Evolutionary conservation across 139 green algal genomes (phyloP), one percentile per base, ranked within the genome.

Genomic region (Choricystis sp.): DNA sequence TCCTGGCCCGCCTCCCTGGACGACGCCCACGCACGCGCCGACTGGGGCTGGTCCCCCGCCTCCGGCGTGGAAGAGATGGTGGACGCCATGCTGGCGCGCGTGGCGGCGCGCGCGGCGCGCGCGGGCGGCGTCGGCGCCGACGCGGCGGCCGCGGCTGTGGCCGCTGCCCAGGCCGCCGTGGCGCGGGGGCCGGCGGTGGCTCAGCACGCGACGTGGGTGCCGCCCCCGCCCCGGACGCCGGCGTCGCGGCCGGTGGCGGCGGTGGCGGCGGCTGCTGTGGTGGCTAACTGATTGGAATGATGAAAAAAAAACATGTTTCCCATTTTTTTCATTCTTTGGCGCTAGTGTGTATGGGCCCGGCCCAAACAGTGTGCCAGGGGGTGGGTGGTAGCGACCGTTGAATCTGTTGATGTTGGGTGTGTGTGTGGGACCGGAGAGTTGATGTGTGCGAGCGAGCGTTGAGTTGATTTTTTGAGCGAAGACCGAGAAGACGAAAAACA

Each of bases 1-100:
- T 77, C 72, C 1, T 88, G 82, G 82, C 82, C 82, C 2, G 57
- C 48, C 30, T 79, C 72, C 19, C 73, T 86, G 19, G 75, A 89
- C 62, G 82, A 89, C 73, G 75, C 66, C 14, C 31, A 30, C 19
- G 82, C 82, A 9, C 31, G 66, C n/a, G 40, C 24, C n/a, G 74
- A 77, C 64, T 80, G 74, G 74, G 56, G 63, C 14, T 77, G 72
- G 72, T 28, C 29, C 20, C 69, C 69, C 9, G 48, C 64, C 2
- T 70, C 59, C 26, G 66, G 66, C 4, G 26, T 71, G 29, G 31
- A 61, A 1, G 58, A 62, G 57, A 65, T 52, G 40, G 16, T 16
- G 40, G 40, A 9, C 40, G 40, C 40, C 40, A 52, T 52, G 40
- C 40, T 52, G 40, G 40, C 9, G 16, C 40, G 40, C 9, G 16